A percentile compares a stretch with the other conserved stretches of the same genome.
Evolutionary conservation across 2,329 filamentous ascomycete genomes (phyloP).

Genomic region (Epichloe glyceriae): DNA sequence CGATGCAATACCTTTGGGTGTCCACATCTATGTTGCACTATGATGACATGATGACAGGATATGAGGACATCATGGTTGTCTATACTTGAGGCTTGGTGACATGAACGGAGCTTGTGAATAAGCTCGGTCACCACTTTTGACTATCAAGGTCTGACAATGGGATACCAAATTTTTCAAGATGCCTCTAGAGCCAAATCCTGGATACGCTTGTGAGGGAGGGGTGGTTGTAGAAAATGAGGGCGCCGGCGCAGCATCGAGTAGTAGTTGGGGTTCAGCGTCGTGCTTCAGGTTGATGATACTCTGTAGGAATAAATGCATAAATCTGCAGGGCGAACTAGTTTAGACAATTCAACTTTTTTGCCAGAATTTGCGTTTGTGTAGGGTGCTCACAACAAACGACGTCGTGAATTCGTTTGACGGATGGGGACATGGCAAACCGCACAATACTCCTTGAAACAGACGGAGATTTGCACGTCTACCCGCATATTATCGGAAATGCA

Average conservation of each 20-base stretch:
- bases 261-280: neutral
- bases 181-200: neutral
- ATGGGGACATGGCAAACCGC: neutral
- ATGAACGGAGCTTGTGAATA: neutral
- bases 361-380: neutral
- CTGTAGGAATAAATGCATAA: slow-evolving; percentile 1
- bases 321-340: neutral
- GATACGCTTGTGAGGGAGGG: neutral
- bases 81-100: neutral
- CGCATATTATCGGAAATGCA: too few species aligned
- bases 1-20: neutral
- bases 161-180: neutral
- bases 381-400: too few species aligned
- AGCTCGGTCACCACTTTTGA: too few species aligned
- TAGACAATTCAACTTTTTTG: neutral
- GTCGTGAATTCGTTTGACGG: too few species aligned
- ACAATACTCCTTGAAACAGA: neutral
- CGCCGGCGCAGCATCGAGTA: neutral
- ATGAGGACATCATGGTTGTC: neutral
- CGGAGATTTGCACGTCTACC: neutral
- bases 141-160: neutral
- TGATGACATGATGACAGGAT: neutral
- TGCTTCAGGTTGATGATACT: neutral
- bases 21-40: slow-evolving; percentile 6
- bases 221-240: neutral